Base-by-base conservation (phyloP, 2,329 filamentous ascomycete genomes). In the Colletotrichum agaves region DNA sequence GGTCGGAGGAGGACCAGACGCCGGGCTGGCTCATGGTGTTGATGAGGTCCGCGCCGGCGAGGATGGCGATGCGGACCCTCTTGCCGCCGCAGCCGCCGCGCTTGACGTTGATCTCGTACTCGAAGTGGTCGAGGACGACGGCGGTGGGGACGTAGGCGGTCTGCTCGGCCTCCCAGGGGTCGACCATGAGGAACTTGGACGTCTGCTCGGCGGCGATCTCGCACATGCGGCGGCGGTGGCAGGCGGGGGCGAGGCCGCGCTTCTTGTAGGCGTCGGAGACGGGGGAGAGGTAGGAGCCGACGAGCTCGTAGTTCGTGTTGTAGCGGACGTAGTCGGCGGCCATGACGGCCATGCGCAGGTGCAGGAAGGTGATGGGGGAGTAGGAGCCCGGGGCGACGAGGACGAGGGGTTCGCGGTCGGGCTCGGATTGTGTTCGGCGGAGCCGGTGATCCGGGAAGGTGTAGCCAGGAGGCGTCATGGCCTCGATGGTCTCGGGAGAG, bases 341-440 rank as follows among this genome's bases (percentile, higher is more conserved):
- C 89, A 97, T 93, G 75, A 93, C 91, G 75, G 96, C 95, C 91
- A 97, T 95, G 76, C 92, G 90, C 70, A 96, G 82, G 76, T 95
- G 92, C 31, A 94, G 84, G 74, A 91, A 92, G 6, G 90, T 92
- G 56, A 91, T 88, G 17, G 91, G 92, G 0, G 90, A 92, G 80
- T 93, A 94, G 74, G 85, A 88, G 57, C 88, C 90, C 74, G 90
- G 92, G 53, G 90, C 90, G 59, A 92, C 88, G 61, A 92, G 85
- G 7, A 91, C 87, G 44, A 92, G 82, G 13, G 90, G 89, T 33
- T 83, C 88, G 75, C 86, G 87, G 69, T 81, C 79, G 33, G 85
- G 77, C 70, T 89, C 83, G 57, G 80, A 84, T 70, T 90, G 84
- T 47, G 81, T 81, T 70, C 82, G 84, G 77, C 84, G 83, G 57